phyloP scores from a whole-genome alignment of 805 yeast genomes.

The Barnettozyma botsteinii region DNA sequence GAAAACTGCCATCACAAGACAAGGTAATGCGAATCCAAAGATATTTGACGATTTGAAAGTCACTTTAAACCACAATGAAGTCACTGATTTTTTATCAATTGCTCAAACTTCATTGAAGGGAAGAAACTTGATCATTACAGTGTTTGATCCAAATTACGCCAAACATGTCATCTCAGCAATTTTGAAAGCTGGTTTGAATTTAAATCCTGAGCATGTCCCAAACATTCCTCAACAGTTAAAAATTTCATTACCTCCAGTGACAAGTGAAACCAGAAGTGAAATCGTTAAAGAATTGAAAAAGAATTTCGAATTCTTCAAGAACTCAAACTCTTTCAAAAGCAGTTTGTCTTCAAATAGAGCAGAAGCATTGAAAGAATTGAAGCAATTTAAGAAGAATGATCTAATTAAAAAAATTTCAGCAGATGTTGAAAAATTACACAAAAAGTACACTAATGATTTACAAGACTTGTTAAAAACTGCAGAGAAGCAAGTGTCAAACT shows the following conservation, averaged over 20 bases:
- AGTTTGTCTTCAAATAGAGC: constrained; percentile 56
- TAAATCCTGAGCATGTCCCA: constrained; percentile 77
- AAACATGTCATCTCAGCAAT: constrained; percentile 68
- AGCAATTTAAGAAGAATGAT: constrained; percentile 47
- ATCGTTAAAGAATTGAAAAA: constrained; percentile 56
- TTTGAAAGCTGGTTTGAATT: constrained; percentile 58
- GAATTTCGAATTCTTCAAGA: constrained; percentile 58
- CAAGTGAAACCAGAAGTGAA: constrained; percentile 57
- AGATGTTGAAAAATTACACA: constrained; percentile 66
- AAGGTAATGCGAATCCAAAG: constrained; percentile 64
- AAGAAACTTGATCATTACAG: constrained; percentile 66
- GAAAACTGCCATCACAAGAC: constrained; percentile 53
- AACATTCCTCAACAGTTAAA: constrained; percentile 66
- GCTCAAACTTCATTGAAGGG: constrained; percentile 74
- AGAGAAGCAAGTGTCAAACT: constrained; percentile 38
- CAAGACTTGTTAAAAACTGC: constrained; percentile 48
- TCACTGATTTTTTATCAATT: constrained; percentile 47
- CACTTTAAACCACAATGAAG: constrained; percentile 39
- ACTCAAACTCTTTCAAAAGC: constrained; percentile 36
- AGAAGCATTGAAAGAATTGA: constrained; percentile 50
- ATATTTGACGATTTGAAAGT: constrained; percentile 59
- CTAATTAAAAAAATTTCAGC: constrained; percentile 46
- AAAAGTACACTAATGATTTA: constrained; percentile 54
- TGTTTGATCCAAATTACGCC: constrained; percentile 74
- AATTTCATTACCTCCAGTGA: constrained; percentile 69